Conservation (phyloP, 1,139 yeast species). For the Blastobotrys proliferans region DNA sequence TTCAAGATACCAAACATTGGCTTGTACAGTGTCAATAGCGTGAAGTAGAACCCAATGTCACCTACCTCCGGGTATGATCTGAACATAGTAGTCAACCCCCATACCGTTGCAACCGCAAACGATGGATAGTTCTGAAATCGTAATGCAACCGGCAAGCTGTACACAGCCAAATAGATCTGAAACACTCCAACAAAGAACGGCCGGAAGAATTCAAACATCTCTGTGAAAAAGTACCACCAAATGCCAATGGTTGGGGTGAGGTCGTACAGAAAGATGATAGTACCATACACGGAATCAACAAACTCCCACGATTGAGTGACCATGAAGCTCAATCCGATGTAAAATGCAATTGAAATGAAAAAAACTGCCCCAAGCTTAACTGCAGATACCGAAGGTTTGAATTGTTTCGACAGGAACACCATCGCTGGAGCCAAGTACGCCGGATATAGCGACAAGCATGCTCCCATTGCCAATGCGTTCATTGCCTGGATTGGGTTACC, state of each 20-base stretch:
- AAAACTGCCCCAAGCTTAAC: slow-evolving; percentile 22
- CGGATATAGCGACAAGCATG: slow-evolving; percentile 63
- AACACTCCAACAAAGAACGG: slow-evolving; percentile 81
- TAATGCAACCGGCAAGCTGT: slow-evolving; percentile 68
- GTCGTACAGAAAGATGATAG: slow-evolving; percentile 57
- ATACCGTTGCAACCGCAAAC: slow-evolving; percentile 58
- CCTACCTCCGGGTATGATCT: slow-evolving; percentile 88
- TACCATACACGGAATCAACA: slow-evolving; percentile 57
- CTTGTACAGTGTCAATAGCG: slow-evolving; percentile 56
- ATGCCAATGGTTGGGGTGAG: slow-evolving; percentile 83
- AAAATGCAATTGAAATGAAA: slow-evolving; percentile 27
- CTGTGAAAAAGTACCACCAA: slow-evolving; percentile 98
- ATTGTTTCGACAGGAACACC: slow-evolving; percentile 9
- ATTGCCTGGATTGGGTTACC: slow-evolving; percentile 46
- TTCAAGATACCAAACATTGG: slow-evolving; percentile 39
- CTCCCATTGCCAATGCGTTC: slow-evolving; percentile 55
- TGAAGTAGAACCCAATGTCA: slow-evolving; percentile 67
- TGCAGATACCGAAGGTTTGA: background rate
- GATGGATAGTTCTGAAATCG: slow-evolving; percentile 55
- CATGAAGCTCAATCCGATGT: slow-evolving; percentile 42
- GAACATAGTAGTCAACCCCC: slow-evolving; percentile 66
- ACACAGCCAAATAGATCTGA: slow-evolving; percentile 67
- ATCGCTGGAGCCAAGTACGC: slow-evolving; percentile 36
- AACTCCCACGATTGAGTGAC: slow-evolving; percentile 50
- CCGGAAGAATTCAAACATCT: slow-evolving; percentile 85